Percentiles rank a stretch among this genome's conserved stretches.
These are phyloP conservation scores for Scenedesmus sp. DNA, from an alignment of 163 green algal species.

Conservation along the genomic window DNA sequence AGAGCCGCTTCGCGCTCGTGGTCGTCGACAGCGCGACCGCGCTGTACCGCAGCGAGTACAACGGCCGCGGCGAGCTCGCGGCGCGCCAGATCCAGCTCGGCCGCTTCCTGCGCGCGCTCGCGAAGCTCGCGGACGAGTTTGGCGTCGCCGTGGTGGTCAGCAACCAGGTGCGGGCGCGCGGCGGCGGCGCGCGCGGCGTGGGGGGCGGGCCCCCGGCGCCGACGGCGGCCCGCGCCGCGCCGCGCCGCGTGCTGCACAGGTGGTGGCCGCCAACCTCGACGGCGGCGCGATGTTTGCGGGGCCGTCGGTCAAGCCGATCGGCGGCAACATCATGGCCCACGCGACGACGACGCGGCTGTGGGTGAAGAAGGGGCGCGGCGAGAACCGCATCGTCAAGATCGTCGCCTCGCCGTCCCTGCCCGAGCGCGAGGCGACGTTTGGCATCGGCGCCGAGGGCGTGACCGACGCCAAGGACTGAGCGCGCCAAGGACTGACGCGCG, in stretches of 20 bases:
- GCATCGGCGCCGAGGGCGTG: conserved; percentile 86
- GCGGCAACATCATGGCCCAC: conserved; percentile 99
- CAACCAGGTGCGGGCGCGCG: conserved; percentile 85
- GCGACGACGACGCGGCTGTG: conserved; percentile 95
- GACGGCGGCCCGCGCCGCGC: too few species aligned
- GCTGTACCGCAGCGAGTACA: conserved; percentile 94
- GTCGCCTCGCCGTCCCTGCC: conserved; percentile 91
- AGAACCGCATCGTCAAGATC: conserved; percentile 94
- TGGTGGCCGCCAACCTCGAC: conserved; percentile 96
- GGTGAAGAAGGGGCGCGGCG: conserved; percentile 91
- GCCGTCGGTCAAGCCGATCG: conserved; percentile 95
- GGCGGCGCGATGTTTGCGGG: conserved; percentile 88
- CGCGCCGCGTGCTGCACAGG: conserved; percentile 50
- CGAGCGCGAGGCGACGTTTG: conserved; percentile 94
- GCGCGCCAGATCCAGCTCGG: conserved; percentile 91
- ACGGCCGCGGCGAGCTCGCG: conserved; percentile 93
- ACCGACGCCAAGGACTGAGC: conserved; percentile 84
- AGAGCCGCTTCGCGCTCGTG: conserved; percentile 90
- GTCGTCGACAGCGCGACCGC: conserved; percentile 98
- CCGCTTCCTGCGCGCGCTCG: conserved; percentile 91
- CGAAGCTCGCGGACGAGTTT: conserved; percentile 96
- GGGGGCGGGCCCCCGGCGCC: too few species aligned
- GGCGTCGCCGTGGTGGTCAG: conserved; percentile 96
- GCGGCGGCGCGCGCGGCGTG: neutral
- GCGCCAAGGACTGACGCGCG: too few species aligned